Percentiles rank a stretch among this genome's conserved stretches.
Evolutionary conservation across 2,329 filamentous ascomycete species (phyloP).

Genomic region (Raffaelea deltoideospora): DNA sequence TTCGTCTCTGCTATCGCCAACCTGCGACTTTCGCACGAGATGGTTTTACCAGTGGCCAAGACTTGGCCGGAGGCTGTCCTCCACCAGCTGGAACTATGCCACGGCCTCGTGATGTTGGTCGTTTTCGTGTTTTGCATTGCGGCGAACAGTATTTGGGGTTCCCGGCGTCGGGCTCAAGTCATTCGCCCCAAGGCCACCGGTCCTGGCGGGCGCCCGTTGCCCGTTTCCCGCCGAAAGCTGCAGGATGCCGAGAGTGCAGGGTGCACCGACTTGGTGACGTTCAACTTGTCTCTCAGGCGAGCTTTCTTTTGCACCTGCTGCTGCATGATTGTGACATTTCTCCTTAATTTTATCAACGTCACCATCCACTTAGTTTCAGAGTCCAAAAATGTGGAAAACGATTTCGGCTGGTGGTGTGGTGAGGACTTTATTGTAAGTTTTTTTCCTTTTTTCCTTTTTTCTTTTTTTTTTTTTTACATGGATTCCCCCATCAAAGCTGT

Average conservation of each 20-base stretch:
- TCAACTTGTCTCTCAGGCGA: slow-evolving; percentile 51
- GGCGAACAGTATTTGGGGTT: slow-evolving; percentile 36
- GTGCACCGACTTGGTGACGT: slow-evolving; percentile 21
- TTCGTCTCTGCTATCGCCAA: no score
- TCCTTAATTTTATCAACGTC: slow-evolving; percentile 59
- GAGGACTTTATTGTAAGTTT: slow-evolving; percentile 26
- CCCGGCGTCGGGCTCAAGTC: slow-evolving; percentile 32
- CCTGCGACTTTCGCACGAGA: no score
- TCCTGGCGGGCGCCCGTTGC: slow-evolving; percentile 80
- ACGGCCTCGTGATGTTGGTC: slow-evolving; percentile 35
- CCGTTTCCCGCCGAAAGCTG: slow-evolving; percentile 45
- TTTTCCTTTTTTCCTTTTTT: not conserved
- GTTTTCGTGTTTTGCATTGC: slow-evolving; percentile 35
- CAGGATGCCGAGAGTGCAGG: slow-evolving; percentile 12
- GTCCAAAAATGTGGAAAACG: slow-evolving; percentile 23
- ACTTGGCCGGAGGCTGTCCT: slow-evolving; percentile 27
- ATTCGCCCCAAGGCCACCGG: slow-evolving; percentile 42
- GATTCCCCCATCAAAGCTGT: not conserved
- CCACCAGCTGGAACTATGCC: slow-evolving; percentile 32
- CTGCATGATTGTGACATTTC: slow-evolving; percentile 61
- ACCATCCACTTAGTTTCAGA: slow-evolving; percentile 57
- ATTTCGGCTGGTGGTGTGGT: slow-evolving; percentile 65
- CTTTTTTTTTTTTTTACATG: not conserved
- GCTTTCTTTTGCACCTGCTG: slow-evolving; percentile 41
- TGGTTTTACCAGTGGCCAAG: slow-evolving; percentile 8